Evolutionary conservation across 106 monocot genomes (phyloP).

Genomic region (Narthecium ossifragum): DNA sequence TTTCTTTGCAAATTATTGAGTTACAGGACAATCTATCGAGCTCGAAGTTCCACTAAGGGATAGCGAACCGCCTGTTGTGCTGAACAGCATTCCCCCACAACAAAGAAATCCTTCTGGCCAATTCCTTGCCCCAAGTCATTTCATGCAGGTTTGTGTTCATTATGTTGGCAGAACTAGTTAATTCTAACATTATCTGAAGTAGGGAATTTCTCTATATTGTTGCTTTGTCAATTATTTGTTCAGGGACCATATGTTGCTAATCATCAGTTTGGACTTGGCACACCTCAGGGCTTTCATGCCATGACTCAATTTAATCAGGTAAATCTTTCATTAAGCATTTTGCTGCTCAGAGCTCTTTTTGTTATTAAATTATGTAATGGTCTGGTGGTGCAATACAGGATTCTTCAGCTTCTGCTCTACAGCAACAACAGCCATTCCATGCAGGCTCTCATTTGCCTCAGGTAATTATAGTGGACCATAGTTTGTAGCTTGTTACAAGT

Average conservation of each 20-base stretch:
- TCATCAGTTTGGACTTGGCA: slow-evolving; percentile 49
- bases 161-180: not conserved
- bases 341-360: not conserved
- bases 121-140: slow-evolving; percentile 36
- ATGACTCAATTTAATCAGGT: slow-evolving; percentile 67
- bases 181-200: too few species aligned
- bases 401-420: slow-evolving; percentile 37
- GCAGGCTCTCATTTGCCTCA: slow-evolving; percentile 34
- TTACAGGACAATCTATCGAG: slow-evolving; percentile 40
- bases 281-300: slow-evolving; percentile 40
- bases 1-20: too few species aligned
- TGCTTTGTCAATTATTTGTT: not conserved
- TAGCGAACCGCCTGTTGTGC: slow-evolving; percentile 17
- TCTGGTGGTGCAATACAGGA: slow-evolving; percentile 29
- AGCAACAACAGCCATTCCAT: slow-evolving; percentile 41
- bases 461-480: slow-evolving; percentile 16
- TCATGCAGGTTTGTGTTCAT: slow-evolving; percentile 36
- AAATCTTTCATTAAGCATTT: not conserved
- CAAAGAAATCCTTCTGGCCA: slow-evolving; percentile 37
- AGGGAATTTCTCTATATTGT: not conserved
- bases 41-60: slow-evolving; percentile 25
- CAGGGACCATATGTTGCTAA: slow-evolving; percentile 39
- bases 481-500: too few species aligned
- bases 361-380: not conserved
- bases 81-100: slow-evolving; percentile 21